phyloP scores from a whole-genome alignment of 345 rosid species.

The Gossypium stocksii region DNA sequence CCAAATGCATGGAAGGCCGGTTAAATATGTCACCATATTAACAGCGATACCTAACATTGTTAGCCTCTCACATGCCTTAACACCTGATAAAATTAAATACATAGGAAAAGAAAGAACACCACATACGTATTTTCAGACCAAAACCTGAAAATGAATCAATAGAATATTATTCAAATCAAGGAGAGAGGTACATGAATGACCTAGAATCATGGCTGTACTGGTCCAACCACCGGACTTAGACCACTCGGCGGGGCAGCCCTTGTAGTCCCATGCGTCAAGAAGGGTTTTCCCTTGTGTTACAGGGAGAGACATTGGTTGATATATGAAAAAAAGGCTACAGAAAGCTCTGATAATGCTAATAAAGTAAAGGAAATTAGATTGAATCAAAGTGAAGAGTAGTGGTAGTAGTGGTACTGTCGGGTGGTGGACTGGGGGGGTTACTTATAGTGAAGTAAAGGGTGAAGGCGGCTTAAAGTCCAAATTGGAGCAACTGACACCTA shows the following conservation, averaged over 20 bases:
- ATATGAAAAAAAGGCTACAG: background rate
- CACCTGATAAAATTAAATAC: conserved; percentile 35
- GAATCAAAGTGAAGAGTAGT: background rate
- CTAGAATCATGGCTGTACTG: conserved; percentile 86
- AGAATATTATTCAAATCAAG: background rate
- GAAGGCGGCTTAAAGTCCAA: background rate
- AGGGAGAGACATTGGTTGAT: conserved; percentile 42
- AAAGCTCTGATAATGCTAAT: background rate
- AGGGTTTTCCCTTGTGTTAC: conserved; percentile 45
- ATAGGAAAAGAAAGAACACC: background rate
- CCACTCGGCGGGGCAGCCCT: conserved; percentile 69
- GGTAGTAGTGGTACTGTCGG: no score
- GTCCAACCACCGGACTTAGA: conserved; percentile 80
- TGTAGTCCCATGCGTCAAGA: conserved; percentile 87
- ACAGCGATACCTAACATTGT: conserved; percentile 95
- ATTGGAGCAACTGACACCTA: background rate
- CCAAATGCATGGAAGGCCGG: conserved; percentile 84
- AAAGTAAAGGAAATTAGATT: background rate
- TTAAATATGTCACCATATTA: conserved; percentile 87
- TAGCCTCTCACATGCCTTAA: conserved; percentile 78
- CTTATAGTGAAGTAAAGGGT: background rate
- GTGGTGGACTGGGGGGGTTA: background rate
- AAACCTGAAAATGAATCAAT: background rate
- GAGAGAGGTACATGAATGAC: conserved; percentile 27
- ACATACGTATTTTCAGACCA: background rate